Percentiles rank a stretch among this genome's conserved stretches.
Conservation (phyloP, 805 yeast species). For the Nakazawaea peltata region DNA sequence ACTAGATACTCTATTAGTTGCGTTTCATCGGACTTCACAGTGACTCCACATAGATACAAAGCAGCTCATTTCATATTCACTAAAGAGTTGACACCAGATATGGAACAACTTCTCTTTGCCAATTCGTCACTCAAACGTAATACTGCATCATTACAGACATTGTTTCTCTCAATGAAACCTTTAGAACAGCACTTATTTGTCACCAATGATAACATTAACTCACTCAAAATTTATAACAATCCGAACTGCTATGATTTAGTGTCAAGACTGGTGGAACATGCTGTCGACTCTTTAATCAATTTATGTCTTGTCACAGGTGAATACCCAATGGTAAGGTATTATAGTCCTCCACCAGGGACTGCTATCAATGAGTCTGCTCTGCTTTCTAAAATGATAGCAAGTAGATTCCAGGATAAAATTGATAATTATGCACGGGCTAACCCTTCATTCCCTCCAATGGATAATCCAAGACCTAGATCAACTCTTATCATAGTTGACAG, state of each 20-base stretch:
- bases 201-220: constrained; percentile 46
- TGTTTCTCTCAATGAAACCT: constrained; percentile 49
- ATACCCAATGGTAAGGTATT: constrained; percentile 78
- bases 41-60: constrained; percentile 63
- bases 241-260: constrained; percentile 54
- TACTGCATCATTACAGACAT: constrained; percentile 15
- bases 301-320: constrained; percentile 78
- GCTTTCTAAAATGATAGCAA: constrained; percentile 65
- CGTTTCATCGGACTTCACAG: constrained; percentile 63
- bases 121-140: constrained; percentile 16
- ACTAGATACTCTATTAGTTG: constrained; percentile 63
- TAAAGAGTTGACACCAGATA: constrained; percentile 38
- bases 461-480: constrained; percentile 52
- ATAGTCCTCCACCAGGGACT: constrained; percentile 35
- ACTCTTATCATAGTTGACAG: constrained; percentile 76
- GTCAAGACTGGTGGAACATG: constrained; percentile 43
- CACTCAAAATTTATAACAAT: constrained; percentile 70
- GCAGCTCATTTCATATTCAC: constrained; percentile 66
- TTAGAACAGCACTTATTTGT: constrained; percentile 66
- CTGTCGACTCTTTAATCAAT: constrained; percentile 61
- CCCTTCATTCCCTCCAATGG: constrained; percentile 53
- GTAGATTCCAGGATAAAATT: constrained; percentile 57
- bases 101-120: constrained; percentile 9
- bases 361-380: constrained; percentile 44
- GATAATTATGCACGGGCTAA: constrained; percentile 70